These are phyloP conservation scores for Helicostylum pulchrum DNA, from an alignment of 192 early-diverging fungal genomes.

Conservation along the genomic window DNA sequence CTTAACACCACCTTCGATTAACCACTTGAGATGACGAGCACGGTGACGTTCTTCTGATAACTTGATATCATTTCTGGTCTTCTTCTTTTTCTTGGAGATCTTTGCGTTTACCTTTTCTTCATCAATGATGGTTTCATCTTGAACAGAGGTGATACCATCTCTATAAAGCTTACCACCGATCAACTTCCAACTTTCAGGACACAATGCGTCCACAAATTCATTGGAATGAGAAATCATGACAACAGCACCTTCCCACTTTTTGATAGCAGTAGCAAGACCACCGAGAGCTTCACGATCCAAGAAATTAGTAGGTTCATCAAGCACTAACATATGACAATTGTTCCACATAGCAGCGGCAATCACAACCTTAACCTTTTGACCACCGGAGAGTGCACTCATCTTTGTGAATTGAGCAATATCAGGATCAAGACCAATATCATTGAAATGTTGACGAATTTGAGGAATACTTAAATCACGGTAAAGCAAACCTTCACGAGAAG, in stretches of 20 bases:
- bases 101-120: constrained; percentile 48
- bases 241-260: constrained; percentile 71
- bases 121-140: constrained; percentile 42
- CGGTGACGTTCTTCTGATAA: constrained; percentile 45
- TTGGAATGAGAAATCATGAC: constrained; percentile 80
- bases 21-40: constrained; percentile 49
- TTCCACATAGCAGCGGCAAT: constrained; percentile 84
- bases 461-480: constrained; percentile 67
- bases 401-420: constrained; percentile 77
- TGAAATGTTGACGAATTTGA: constrained; percentile 66
- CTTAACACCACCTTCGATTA: constrained; percentile 31
- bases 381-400: constrained; percentile 75
- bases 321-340: constrained; percentile 78
- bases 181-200: constrained; percentile 69
- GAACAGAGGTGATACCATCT: constrained; percentile 40
- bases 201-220: constrained; percentile 68
- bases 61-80: constrained; percentile 54
- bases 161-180: constrained; percentile 51
- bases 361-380: constrained; percentile 87
- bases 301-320: constrained; percentile 67
- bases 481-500: constrained; percentile 68
- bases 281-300: constrained; percentile 76
- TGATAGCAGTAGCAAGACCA: constrained; percentile 70
- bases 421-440: constrained; percentile 70
- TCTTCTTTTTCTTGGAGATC: constrained; percentile 53